Evolutionary conservation across 306 rosid genomes (phyloP).

Genomic region (apple (Malus domestica)): ASM211411v1 NC_041798.1:12815501-12816000

Average conservation of each 20-base stretch:
- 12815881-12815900: not conserved
- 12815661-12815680: not conserved
- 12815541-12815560: slow-evolving; percentile 64
- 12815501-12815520: slow-evolving; percentile 52
- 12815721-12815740: not conserved
- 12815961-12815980: not conserved
- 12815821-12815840: not conserved
- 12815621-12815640: not conserved
- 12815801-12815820: not conserved
- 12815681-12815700: not conserved
- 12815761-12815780: no score
- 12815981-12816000: not conserved
- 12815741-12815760: not conserved
- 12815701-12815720: not conserved
- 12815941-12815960: not conserved
- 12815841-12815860: not conserved
- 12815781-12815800: not conserved
- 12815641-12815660: not conserved
- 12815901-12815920: not conserved
- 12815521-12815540: slow-evolving; percentile 77
- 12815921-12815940: not conserved
- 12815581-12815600: not conserved
- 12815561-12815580: slow-evolving; percentile 64
- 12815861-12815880: not conserved
- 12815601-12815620: slow-evolving; percentile 5